These are phyloP conservation scores for Daldinia loculata DNA, from an alignment of 495 filamentous ascomycete genomes.

Conservation along the genomic window DNA sequence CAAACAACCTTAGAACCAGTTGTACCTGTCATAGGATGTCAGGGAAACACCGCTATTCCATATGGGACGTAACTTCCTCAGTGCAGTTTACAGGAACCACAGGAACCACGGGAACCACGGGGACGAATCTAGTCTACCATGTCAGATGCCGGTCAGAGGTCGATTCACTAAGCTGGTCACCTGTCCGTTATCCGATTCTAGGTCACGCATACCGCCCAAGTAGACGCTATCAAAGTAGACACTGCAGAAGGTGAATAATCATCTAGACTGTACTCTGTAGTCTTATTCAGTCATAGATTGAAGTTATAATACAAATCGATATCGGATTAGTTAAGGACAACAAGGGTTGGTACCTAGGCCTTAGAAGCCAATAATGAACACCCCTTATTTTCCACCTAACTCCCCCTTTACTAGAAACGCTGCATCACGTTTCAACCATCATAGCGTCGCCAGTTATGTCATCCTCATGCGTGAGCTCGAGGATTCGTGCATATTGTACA, in stretches of 20 bases:
- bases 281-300: background rate
- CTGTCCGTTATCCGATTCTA: slow-evolving; percentile 3
- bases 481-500: slow-evolving; percentile 83
- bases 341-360: slow-evolving; percentile 19
- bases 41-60: slow-evolving; percentile 18
- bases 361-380: slow-evolving; percentile 7
- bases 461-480: slow-evolving; percentile 70
- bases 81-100: background rate
- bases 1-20: slow-evolving; percentile 18
- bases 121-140: background rate
- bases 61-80: slow-evolving; percentile 26
- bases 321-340: slow-evolving; percentile 6
- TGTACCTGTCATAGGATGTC: background rate
- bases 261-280: background rate
- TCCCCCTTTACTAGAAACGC: slow-evolving; percentile 18
- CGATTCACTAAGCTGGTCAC: background rate
- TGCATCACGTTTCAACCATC: slow-evolving; percentile 37
- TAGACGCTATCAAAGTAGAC: background rate
- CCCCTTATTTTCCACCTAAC: slow-evolving; percentile 2
- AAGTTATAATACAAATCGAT: slow-evolving; percentile 36
- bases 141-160: background rate
- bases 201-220: background rate
- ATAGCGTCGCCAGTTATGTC: slow-evolving; percentile 47
- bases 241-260: background rate
- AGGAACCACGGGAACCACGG: background rate